Evolutionary conservation across 495 filamentous ascomycete species (phyloP).

Genomic region (Amphirosellinia nigrospora): DNA sequence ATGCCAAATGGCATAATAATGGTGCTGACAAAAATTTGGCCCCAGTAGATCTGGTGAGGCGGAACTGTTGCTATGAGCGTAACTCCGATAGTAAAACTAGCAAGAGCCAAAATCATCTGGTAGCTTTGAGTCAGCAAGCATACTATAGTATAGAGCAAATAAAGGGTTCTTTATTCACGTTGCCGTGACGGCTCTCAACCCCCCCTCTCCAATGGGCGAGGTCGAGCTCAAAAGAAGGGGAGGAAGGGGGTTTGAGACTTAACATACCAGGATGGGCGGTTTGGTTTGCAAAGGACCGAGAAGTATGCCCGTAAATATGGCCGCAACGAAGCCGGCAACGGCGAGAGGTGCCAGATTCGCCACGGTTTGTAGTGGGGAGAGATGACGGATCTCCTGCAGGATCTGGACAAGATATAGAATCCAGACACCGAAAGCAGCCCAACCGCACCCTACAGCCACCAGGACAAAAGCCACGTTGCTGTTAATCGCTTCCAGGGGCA

Average conservation of each 20-base stretch:
- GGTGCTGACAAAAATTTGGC: slow-evolving; percentile 51
- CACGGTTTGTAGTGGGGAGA: slow-evolving; percentile 50
- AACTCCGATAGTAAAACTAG: slow-evolving; percentile 52
- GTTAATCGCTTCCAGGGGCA: slow-evolving; percentile 59
- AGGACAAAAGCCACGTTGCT: slow-evolving; percentile 60
- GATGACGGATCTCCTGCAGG: slow-evolving; percentile 53
- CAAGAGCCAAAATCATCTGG: slow-evolving; percentile 56
- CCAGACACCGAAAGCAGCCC: slow-evolving; percentile 68
- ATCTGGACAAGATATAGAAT: slow-evolving; percentile 64
- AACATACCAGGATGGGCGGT: neutral
- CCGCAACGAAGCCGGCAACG: slow-evolving; percentile 55
- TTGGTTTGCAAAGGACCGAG: neutral
- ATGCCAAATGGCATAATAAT: slow-evolving; percentile 61
- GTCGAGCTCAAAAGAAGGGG: too few relatives aligned
- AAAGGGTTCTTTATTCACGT: too few relatives aligned
- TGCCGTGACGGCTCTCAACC: too few relatives aligned
- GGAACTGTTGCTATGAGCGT: slow-evolving; percentile 55
- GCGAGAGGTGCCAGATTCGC: slow-evolving; percentile 54
- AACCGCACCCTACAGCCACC: slow-evolving; percentile 61
- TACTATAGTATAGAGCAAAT: neutral
- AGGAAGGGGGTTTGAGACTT: neutral
- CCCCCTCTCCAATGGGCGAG: too few relatives aligned
- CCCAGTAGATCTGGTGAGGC: slow-evolving; percentile 54
- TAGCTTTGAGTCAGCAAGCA: slow-evolving; percentile 38
- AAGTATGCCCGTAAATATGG: slow-evolving; percentile 55